Percentiles rank a stretch among this genome's conserved stretches.
phyloP scores from a whole-genome alignment of 129 eudicot species.

The Helianthus annuus region DNA sequence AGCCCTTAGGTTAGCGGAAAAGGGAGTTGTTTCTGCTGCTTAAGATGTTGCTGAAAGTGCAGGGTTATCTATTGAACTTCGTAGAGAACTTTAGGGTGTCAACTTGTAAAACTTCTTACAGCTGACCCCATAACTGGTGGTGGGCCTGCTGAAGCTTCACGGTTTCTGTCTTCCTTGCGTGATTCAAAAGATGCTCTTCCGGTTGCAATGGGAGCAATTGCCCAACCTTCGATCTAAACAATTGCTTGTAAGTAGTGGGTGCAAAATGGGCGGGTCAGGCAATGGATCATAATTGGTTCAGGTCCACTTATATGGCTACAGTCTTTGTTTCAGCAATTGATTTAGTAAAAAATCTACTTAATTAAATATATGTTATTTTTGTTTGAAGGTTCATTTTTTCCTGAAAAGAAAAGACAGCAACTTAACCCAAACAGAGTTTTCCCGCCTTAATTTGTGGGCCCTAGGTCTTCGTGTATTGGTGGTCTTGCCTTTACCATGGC shows the following conservation, averaged over 20 bases:
- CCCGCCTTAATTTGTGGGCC: constrained; percentile 95
- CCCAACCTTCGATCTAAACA: constrained; percentile 95
- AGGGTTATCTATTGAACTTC: constrained; percentile 80
- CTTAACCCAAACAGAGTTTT: constrained; percentile 76
- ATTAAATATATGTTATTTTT: constrained; percentile 9
- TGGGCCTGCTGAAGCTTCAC: constrained; percentile 99
- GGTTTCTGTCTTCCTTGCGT: constrained; percentile 90
- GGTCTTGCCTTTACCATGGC: constrained; percentile 97
- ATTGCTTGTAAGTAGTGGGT: constrained; percentile 60
- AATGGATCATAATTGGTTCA: constrained; percentile 5
- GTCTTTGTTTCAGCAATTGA: not conserved
- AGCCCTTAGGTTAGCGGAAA: constrained; percentile 93
- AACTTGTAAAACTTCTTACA: constrained; percentile 96
- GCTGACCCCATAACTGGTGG: constrained; percentile 97
- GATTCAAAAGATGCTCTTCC: constrained; percentile 92
- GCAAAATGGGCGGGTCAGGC: not conserved
- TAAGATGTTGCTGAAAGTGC: constrained; percentile 97
- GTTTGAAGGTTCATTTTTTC: constrained; percentile 91
- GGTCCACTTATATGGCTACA: not conserved
- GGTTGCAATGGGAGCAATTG: constrained; percentile 95
- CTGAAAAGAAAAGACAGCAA: constrained; percentile 88
- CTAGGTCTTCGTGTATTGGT: constrained; percentile 94
- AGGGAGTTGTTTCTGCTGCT: constrained; percentile 99
- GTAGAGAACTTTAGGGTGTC: constrained; percentile 98
- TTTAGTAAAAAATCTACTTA: not conserved